Evolutionary conservation across 306 rosid genomes (phyloP), one percentile per base, ranked within the genome.

Genomic region (Fragaria iinumae): DNA sequence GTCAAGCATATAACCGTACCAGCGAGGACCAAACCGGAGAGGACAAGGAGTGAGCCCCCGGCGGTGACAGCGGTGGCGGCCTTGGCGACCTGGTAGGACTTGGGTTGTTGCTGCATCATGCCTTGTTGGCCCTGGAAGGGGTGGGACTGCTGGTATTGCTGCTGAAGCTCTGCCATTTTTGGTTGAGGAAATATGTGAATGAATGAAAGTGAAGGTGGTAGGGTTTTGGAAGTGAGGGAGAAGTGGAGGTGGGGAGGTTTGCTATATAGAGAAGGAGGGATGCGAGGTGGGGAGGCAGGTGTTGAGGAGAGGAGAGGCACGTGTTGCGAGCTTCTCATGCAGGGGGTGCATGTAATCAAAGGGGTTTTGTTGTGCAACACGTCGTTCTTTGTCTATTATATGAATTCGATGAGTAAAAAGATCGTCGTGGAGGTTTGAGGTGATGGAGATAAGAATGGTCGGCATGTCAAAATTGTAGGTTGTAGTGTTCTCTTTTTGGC

Each of bases 241-340:
- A 11, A 17, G 48, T 7, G 1, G 27, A 14, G 21, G 21, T 6
- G 34, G 12, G 20, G 25, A 21, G 38, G 57, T 65, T 82, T 75
- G 43, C 16, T 29, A 63, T 63, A 57, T 73, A 83, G 87, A 63
- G 64, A 57, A n/a, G 38, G 77, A 34, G 34, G 2, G 43, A 47
- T 4, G 57, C 4, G 29, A 38, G 53, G 71, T 6, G 53, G 53
- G 41, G 88, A 81, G 89, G 91, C 95, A 85, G 70, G 79, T 76
- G 79, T 57, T 27, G 23, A 17, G 36, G 74, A 59, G 16, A 10
- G 21, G 48, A 6, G 76, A 12, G 84, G 88, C 85, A 93, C 90
- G 90, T 86, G 93, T 88, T 80, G 71, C 20, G 57, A 73, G 76
- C 59, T 65, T 84, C 67, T 78, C 94, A 88, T 89, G 98, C 98